Conservation (phyloP, 495 filamentous ascomycete species). For the Hyaloscypha hepaticicola region DNA sequence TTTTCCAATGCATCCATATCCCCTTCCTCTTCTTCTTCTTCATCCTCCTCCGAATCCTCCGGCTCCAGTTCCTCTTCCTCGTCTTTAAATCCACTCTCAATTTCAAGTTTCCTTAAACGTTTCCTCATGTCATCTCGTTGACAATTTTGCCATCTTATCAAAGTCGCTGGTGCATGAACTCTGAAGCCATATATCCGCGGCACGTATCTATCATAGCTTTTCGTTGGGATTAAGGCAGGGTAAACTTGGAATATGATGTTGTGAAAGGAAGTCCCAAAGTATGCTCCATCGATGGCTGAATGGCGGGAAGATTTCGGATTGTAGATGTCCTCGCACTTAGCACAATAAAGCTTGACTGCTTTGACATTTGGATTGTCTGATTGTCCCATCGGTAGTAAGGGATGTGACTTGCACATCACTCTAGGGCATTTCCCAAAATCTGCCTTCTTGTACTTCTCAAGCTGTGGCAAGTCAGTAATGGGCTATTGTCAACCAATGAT, state of each 20-base stretch:
- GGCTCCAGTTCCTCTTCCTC: constrained; percentile 43
- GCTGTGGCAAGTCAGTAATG: constrained; percentile 46
- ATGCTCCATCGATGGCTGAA: constrained; percentile 91
- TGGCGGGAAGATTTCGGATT: constrained; percentile 98
- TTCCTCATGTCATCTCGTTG: constrained; percentile 76
- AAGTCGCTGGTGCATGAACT: constrained; percentile 83
- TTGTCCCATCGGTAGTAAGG: constrained; percentile 89
- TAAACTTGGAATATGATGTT: constrained; percentile 99
- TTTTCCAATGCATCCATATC: constrained; percentile 29
- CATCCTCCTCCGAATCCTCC: constrained; percentile 40
- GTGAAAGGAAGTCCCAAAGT: constrained; percentile 97
- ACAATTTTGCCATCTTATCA: constrained; percentile 86
- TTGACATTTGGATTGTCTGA: constrained; percentile 81
- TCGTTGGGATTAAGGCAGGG: constrained; percentile 80
- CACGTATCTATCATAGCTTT: constrained; percentile 80
- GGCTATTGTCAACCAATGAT: background rate
- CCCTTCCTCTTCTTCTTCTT: constrained; percentile 40
- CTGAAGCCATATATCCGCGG: constrained; percentile 93
- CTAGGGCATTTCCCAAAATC: constrained; percentile 98
- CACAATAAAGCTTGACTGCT: constrained; percentile 94
- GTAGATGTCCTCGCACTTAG: constrained; percentile 96
- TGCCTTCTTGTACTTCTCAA: constrained; percentile 97
- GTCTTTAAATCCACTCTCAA: constrained; percentile 59
- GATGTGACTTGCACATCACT: constrained; percentile 87
- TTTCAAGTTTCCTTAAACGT: constrained; percentile 58